phyloP scores from a whole-genome alignment of 2,329 filamentous ascomycete species.

The Fusarium sp. region DNA sequence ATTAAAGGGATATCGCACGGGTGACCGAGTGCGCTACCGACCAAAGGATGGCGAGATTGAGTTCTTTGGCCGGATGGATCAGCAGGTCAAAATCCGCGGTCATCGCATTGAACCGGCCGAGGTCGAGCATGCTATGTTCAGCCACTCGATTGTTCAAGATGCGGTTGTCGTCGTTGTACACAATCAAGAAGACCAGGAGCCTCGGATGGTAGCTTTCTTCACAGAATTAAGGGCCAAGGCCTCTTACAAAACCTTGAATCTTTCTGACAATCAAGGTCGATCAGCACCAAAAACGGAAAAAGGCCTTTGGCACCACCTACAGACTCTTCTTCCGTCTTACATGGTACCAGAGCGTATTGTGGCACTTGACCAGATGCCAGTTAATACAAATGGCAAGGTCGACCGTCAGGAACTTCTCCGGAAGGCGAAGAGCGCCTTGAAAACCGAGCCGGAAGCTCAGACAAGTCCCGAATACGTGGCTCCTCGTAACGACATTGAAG shows the following conservation, averaged over 20 bases:
- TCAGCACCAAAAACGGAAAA: no score
- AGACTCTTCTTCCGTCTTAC: slow-evolving; percentile 33
- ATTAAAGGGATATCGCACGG: slow-evolving; percentile 33
- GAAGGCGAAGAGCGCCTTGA: no score
- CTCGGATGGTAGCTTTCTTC: slow-evolving; percentile 16
- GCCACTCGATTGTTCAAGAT: not conserved
- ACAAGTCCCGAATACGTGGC: not conserved
- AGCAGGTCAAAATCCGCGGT: slow-evolving; percentile 41
- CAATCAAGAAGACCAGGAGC: not conserved
- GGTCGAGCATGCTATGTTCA: not conserved
- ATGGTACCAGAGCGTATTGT: slow-evolving; percentile 40
- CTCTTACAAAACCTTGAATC: no score
- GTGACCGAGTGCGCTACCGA: slow-evolving; percentile 31
- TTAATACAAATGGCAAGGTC: slow-evolving; percentile 41
- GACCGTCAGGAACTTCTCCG: slow-evolving; percentile 28
- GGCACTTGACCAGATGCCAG: slow-evolving; percentile 38
- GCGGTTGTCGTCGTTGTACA: not conserved
- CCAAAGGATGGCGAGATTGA: slow-evolving; percentile 30
- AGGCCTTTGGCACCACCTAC: not conserved
- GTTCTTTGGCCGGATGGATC: slow-evolving; percentile 39
- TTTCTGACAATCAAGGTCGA: no score
- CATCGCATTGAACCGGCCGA: slow-evolving; percentile 37
- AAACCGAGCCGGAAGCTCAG: no score
- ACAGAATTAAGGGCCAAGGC: no score
- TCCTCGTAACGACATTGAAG: not conserved